Evolutionary conservation across 2,329 filamentous ascomycete species (phyloP).

Genomic region (Cercospora canescens): DNA sequence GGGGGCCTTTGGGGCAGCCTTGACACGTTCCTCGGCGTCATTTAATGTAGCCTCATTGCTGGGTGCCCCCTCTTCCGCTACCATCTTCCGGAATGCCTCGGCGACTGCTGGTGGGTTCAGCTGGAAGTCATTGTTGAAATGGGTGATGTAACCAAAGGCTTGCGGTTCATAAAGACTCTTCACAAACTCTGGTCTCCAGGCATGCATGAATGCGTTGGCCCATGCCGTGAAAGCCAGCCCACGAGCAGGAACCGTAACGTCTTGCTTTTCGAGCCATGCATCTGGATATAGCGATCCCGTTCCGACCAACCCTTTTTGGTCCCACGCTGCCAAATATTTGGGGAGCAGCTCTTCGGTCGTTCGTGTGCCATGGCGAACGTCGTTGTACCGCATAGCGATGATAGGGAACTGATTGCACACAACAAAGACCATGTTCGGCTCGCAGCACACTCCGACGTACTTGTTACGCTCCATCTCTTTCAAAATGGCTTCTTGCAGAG

Average conservation of each 20-base stretch:
- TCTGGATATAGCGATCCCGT: slow-evolving; percentile 32
- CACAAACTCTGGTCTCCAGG: slow-evolving; percentile 41
- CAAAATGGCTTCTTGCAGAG: slow-evolving; percentile 39
- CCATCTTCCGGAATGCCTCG: not conserved
- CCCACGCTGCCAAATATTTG: slow-evolving; percentile 41
- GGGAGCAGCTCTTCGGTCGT: slow-evolving; percentile 35
- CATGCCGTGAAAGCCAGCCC: slow-evolving; percentile 32
- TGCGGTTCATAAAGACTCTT: slow-evolving; percentile 2
- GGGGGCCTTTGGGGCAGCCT: not conserved
- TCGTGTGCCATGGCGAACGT: slow-evolving; percentile 37
- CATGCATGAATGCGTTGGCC: slow-evolving; percentile 39
- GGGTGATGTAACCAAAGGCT: slow-evolving; percentile 5
- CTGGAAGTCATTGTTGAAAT: not conserved
- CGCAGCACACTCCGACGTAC: slow-evolving; percentile 47
- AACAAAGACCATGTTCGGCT: slow-evolving; percentile 44
- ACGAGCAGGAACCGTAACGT: slow-evolving; percentile 19
- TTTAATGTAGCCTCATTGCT: not conserved
- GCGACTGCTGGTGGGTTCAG: slow-evolving; percentile 6
- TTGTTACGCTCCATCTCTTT: slow-evolving; percentile 41
- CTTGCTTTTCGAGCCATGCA: slow-evolving; percentile 34
- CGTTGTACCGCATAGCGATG: slow-evolving; percentile 42
- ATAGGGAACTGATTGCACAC: slow-evolving; percentile 49
- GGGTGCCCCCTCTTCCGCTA: not conserved
- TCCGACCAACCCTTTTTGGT: slow-evolving; percentile 35
- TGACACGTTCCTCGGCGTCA: not conserved